Evolutionary conservation across 371 early-diverging fungal genomes (phyloP).

Genomic region (Mortierella sp.): DNA sequence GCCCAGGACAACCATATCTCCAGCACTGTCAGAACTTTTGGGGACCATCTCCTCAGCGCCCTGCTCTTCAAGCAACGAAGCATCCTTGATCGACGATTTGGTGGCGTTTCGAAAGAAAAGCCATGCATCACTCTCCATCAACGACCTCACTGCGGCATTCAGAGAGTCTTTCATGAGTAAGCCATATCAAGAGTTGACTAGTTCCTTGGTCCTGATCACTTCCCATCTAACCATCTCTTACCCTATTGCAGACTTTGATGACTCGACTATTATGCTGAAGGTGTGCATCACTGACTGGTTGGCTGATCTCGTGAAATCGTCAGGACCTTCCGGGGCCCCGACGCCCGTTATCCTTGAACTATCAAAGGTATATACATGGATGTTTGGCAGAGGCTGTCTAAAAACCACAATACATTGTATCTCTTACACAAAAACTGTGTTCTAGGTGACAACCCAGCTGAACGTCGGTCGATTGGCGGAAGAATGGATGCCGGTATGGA

Average conservation of each 20-base stretch:
- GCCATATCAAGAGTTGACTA: background rate
- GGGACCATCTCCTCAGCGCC: slow-evolving; percentile 8
- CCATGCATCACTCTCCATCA: slow-evolving; percentile 9
- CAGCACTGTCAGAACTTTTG: slow-evolving; percentile 22
- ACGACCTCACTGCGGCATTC: slow-evolving; percentile 32
- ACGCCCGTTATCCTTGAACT: slow-evolving; percentile 24
- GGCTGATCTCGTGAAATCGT: slow-evolving; percentile 15
- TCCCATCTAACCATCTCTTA: background rate
- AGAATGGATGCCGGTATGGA: slow-evolving; percentile 42
- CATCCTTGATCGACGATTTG: slow-evolving; percentile 23
- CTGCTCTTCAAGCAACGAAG: background rate
- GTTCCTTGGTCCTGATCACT: background rate
- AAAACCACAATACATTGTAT: too few relatives aligned
- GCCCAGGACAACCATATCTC: slow-evolving; percentile 1
- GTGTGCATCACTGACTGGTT: slow-evolving; percentile 36
- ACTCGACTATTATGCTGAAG: slow-evolving; percentile 5
- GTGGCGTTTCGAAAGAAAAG: slow-evolving; percentile 42
- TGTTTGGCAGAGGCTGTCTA: too few relatives aligned
- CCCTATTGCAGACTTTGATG: slow-evolving; percentile 3
- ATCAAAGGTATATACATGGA: slow-evolving; percentile 25
- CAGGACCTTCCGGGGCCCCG: slow-evolving; percentile 4
- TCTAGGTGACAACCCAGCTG: slow-evolving; percentile 29
- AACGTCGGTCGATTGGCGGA: slow-evolving; percentile 27
- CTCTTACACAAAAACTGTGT: background rate
- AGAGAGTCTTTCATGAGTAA: slow-evolving; percentile 25